Conservation (phyloP, 371 early-diverging fungal species). For the Phascolomyces articulosus region DNA sequence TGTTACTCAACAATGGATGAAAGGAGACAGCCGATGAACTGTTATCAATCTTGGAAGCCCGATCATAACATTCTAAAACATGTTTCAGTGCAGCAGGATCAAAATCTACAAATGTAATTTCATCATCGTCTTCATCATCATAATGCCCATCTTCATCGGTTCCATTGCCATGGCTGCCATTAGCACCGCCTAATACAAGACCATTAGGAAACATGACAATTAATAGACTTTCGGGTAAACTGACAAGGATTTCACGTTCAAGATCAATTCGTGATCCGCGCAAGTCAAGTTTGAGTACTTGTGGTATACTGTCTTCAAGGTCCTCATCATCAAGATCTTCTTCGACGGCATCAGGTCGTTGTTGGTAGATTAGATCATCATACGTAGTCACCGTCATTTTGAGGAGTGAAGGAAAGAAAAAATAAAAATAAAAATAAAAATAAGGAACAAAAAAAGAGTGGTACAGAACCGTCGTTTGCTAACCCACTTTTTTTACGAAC, state of each 20-base stretch:
- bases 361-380: not conserved
- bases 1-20: conserved; percentile 64
- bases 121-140: conserved; percentile 55
- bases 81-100: conserved; percentile 64
- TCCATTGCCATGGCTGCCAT: not conserved
- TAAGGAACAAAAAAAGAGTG: not conserved
- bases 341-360: not conserved
- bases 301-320: conserved; percentile 49
- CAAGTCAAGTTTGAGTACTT: conserved; percentile 66
- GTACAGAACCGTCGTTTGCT: too few species aligned
- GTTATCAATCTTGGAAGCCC: conserved; percentile 28
- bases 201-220: conserved; percentile 88
- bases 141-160: conserved; percentile 34
- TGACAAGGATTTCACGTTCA: conserved; percentile 74
- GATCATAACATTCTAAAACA: conserved; percentile 57
- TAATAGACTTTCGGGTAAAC: conserved; percentile 76
- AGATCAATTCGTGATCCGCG: conserved; percentile 74
- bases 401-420: not conserved
- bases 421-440: not conserved
- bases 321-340: conserved; percentile 32
- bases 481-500: too few species aligned
- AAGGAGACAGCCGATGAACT: conserved; percentile 13
- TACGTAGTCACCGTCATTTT: not conserved
- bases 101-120: conserved; percentile 65
- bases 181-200: conserved; percentile 56